A percentile compares a stretch with the other conserved stretches of the same genome.
phyloP scores from a whole-genome alignment of 2,329 filamentous ascomycete species.

The Aspergillus brunneoviolaceus region DNA sequence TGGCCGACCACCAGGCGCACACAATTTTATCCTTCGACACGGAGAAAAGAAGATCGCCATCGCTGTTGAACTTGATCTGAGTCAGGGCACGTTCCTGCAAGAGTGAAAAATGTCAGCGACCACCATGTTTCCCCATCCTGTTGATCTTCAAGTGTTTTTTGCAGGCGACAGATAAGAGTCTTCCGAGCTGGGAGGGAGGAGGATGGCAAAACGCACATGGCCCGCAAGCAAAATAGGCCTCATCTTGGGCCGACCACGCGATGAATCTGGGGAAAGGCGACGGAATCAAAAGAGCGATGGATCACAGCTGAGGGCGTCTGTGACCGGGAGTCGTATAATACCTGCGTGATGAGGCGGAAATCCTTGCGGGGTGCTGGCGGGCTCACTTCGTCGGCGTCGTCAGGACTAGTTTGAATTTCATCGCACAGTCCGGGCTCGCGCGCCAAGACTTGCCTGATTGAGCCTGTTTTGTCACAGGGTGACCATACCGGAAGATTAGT shows the following conservation, averaged over 20 bases:
- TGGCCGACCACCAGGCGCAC: conserved; percentile 95
- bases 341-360: conserved; percentile 25
- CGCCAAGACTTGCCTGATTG: conserved; percentile 34
- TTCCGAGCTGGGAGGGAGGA: conserved; percentile 11
- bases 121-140: not conserved
- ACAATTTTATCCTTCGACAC: conserved; percentile 95
- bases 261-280: conserved; percentile 22
- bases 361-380: conserved; percentile 27
- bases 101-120: conserved; percentile 7
- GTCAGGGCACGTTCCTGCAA: conserved; percentile 82
- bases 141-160: not conserved
- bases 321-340: conserved; percentile 21
- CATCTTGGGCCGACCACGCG: conserved; percentile 62
- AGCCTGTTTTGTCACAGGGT: conserved; percentile 22
- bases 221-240: conserved; percentile 94
- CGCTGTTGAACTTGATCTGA: conserved; percentile 92
- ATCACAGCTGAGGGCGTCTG: conserved; percentile 23
- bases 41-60: conserved; percentile 96
- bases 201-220: conserved; percentile 60
- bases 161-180: not conserved
- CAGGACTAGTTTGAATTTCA: conserved; percentile 39
- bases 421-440: conserved; percentile 40
- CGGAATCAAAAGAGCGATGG: conserved; percentile 11
- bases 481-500: conserved; percentile 21
- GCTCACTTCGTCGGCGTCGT: conserved; percentile 30